phyloP scores from a whole-genome alignment of 768 basidiomycete species.

The Trichaptum fuscoviolaceum region DNA sequence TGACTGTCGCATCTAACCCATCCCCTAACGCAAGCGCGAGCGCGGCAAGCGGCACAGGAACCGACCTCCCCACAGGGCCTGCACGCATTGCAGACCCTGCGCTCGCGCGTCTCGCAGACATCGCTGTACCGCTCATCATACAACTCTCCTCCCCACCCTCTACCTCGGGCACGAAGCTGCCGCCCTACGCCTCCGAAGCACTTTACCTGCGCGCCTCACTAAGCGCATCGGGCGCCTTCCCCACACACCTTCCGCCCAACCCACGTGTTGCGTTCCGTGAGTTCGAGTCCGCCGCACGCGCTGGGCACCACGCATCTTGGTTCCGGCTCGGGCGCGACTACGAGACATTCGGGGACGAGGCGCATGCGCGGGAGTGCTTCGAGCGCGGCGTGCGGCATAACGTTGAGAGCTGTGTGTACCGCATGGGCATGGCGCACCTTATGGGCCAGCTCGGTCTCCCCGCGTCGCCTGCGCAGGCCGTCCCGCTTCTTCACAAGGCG shows the following conservation, averaged over 20 bases:
- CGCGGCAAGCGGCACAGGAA: conserved; percentile 32
- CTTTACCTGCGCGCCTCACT: conserved; percentile 72
- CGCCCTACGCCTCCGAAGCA: conserved; percentile 57
- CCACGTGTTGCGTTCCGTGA: conserved; percentile 82
- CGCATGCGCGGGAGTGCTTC: conserved; percentile 79
- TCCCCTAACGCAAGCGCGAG: conserved; percentile 24
- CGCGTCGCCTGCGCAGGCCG: conserved; percentile 46
- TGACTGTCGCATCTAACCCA: conserved; percentile 21
- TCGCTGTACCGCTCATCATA: conserved; percentile 63
- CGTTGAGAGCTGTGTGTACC: conserved; percentile 72
- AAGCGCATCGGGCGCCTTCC: conserved; percentile 67
- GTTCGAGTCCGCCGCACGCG: conserved; percentile 78
- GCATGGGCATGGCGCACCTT: conserved; percentile 89
- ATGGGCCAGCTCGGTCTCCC: conserved; percentile 78
- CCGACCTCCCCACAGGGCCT: conserved; percentile 38
- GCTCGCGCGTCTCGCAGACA: conserved; percentile 52
- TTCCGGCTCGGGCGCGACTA: conserved; percentile 89
- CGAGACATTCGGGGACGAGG: conserved; percentile 74
- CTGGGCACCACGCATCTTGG: conserved; percentile 80
- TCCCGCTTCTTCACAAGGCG: conserved; percentile 72
- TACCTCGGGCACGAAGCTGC: conserved; percentile 26
- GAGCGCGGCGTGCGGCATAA: conserved; percentile 71
- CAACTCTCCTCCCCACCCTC: conserved; percentile 39
- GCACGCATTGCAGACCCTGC: conserved; percentile 52
- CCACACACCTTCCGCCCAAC: conserved; percentile 57